Evolutionary conservation across 1,139 yeast species (phyloP), one percentile per base, ranked within the genome.

Genomic region (Taphrina populina): DNA sequence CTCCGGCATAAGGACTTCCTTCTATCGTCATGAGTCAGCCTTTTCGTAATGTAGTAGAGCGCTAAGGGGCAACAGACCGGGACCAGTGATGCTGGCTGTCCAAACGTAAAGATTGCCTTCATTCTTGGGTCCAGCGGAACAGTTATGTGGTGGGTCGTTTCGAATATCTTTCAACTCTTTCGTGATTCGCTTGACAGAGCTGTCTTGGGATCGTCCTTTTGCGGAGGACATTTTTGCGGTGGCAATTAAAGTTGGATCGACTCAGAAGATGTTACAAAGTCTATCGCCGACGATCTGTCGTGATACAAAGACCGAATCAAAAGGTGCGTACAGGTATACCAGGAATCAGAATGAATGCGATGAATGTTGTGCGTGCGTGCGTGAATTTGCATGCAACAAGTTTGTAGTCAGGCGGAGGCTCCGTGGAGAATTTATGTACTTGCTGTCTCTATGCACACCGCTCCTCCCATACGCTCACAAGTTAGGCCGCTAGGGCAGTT

Each of bases 71-170:
- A 60, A 63, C 10, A 84, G 79, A 46, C 75, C 83, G n/a, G 84
- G 83, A 11, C 85, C 85, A 62, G 76, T 76, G 57, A 81, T 77
- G 7, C 81, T 76, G n/a, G 82, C 84, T 15, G 76, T 75, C 85
- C 85, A 81, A 59, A 71, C 72, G 47, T 77, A 73, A 58, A 81
- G 67, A 64, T 80, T 79, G 21, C 77, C 68, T 60, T 78, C 81
- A 19, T 75, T 69, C 55, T 70, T 75, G 3, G 82, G 82, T 59
- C 78, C 78, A 3, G 81, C 80, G 30, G 76, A 70, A 32, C 46
- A 37, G 32, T 49, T 49, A 46, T 30, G 46, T 5, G 46, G 54
- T 17, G 54, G 54, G 26, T 49, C 54, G 17, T 32, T 41, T 11
- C 37, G 44, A 13, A 49, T 30, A 26, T 49, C 54, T 32, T 40